Evolutionary conservation across 83 land plant genomes (phyloP).

Genomic region (Picea engelmannii): DNA sequence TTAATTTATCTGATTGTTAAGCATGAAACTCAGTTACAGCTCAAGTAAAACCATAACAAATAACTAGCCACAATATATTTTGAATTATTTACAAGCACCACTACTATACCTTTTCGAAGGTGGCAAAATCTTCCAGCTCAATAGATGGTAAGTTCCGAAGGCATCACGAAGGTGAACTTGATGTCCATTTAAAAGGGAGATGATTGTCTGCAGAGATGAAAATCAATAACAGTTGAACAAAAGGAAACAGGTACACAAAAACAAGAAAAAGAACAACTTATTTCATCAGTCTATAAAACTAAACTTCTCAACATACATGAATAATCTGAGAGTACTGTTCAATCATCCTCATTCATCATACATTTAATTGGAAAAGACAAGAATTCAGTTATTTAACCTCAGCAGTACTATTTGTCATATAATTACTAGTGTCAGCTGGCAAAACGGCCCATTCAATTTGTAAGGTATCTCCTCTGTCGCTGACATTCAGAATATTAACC

Average conservation of each 20-base stretch:
- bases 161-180: conserved; percentile 17
- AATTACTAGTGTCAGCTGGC: conserved; percentile 9
- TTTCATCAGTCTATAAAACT: background rate
- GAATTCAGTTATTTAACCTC: conserved; percentile 9
- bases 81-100: background rate
- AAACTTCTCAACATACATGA: background rate
- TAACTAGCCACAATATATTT: background rate
- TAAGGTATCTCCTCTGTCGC: background rate
- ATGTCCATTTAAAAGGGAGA: background rate
- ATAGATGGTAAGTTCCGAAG: conserved; percentile 5
- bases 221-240: background rate
- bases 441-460: background rate
- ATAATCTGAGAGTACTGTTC: background rate
- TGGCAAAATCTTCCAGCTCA: conserved; percentile 15
- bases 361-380: background rate
- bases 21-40: no score
- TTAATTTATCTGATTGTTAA: background rate
- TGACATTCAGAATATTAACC: conserved; percentile 12
- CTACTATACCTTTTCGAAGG: conserved; percentile 11
- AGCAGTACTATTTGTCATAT: conserved; percentile 3
- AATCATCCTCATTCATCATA: background rate
- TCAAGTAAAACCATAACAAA: no score
- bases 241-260: background rate
- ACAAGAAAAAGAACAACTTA: background rate
- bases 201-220: conserved; percentile 15